Evolutionary conservation across 2,329 filamentous ascomycete genomes (phyloP).

Genomic region (Aspergillus sp.): DNA sequence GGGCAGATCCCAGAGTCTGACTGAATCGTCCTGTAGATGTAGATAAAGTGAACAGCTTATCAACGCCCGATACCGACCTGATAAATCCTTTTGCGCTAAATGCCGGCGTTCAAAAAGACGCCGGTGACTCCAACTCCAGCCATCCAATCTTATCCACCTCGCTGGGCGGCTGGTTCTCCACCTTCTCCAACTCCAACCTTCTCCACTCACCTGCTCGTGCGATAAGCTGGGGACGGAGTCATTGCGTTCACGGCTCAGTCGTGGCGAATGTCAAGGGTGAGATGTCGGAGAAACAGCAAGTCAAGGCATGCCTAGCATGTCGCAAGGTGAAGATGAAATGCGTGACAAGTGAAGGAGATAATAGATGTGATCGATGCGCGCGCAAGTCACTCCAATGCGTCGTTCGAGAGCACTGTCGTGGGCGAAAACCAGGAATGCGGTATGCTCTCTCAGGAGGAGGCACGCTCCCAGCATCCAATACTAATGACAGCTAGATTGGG

Average conservation of each 20-base stretch:
- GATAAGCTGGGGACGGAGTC: background rate
- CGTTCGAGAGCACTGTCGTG: constrained; percentile 1
- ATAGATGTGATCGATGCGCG: background rate
- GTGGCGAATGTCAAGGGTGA: background rate
- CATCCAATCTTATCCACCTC: too few relatives aligned
- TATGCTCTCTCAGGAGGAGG: background rate
- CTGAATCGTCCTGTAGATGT: too few relatives aligned
- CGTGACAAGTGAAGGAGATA: background rate
- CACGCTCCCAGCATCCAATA: too few relatives aligned
- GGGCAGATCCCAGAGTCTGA: too few relatives aligned
- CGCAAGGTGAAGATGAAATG: constrained; percentile 9
- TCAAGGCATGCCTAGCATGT: background rate
- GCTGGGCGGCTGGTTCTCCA: background rate
- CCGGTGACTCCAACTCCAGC: background rate
- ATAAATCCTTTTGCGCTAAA: background rate
- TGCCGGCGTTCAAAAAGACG: background rate
- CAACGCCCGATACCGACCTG: too few relatives aligned
- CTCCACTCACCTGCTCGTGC: background rate
- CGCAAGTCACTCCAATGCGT: constrained; percentile 1
- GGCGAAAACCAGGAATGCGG: background rate
- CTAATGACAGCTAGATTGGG: too few relatives aligned
- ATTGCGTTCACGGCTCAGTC: background rate
- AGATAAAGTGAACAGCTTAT: too few relatives aligned
- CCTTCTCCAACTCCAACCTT: background rate
- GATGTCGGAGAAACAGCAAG: background rate